These are phyloP conservation scores for Platanus orientalis DNA, from an alignment of 164 flowering plant genomes.

Conservation along the genomic window DNA sequence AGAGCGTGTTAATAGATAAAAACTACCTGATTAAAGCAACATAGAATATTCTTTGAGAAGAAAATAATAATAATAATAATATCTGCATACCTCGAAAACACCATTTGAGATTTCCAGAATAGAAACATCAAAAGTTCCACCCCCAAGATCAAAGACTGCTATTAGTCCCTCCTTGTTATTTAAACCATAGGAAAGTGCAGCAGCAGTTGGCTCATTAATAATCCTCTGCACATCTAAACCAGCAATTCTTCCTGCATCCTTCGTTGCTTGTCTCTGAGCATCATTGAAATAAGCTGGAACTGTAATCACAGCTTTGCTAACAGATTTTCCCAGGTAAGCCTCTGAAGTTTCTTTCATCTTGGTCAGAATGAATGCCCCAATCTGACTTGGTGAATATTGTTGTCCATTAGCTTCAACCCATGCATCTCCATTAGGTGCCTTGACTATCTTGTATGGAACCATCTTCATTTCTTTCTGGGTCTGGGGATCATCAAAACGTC, in stretches of 20 bases:
- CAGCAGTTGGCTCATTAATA: constrained; percentile 79
- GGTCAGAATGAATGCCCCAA: constrained; percentile 65
- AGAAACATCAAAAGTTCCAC: constrained; percentile 79
- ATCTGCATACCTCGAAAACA: constrained; percentile 52
- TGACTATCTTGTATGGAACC: constrained; percentile 69
- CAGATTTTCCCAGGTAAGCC: constrained; percentile 52
- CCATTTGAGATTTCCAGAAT: constrained; percentile 67
- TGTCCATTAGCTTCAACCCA: constrained; percentile 73
- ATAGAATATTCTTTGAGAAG: background rate
- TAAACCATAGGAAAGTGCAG: constrained; percentile 71
- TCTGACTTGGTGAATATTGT: constrained; percentile 63
- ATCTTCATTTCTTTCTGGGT: constrained; percentile 73
- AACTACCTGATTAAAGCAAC: background rate
- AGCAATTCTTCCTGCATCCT: constrained; percentile 74
- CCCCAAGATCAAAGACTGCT: constrained; percentile 76
- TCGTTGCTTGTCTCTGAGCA: constrained; percentile 75
- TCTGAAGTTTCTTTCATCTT: constrained; percentile 82
- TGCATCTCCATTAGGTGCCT: constrained; percentile 72
- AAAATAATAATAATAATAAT: too few relatives aligned
- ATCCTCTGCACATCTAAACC: constrained; percentile 67
- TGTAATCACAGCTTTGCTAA: constrained; percentile 59
- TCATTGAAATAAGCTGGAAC: constrained; percentile 77
- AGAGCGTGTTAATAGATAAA: background rate
- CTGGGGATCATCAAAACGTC: constrained; percentile 59
- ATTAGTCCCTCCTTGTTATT: constrained; percentile 65